phyloP scores from a whole-genome alignment of 352 stramenopile genomes.

The Phytophthora cactorum region DNA sequence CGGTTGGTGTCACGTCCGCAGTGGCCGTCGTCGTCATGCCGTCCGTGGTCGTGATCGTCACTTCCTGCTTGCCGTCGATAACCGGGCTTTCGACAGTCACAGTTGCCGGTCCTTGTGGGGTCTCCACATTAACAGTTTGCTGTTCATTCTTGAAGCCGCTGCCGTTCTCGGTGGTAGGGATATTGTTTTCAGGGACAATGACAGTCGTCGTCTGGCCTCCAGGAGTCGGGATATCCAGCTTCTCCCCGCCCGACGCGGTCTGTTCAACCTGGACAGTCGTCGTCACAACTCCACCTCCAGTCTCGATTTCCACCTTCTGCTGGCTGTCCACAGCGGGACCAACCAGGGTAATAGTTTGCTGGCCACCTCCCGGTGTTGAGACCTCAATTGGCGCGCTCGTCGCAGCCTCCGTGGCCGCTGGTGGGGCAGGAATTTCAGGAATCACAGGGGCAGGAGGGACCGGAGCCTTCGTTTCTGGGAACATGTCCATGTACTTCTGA shows the following conservation, averaged over 20 bases:
- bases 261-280: constrained; percentile 8
- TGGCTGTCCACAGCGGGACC: constrained; percentile 1
- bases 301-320: constrained; percentile 12
- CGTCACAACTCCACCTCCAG: constrained; percentile 2
- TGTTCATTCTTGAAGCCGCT: neutral
- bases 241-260: constrained; percentile 4
- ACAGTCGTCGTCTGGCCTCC: constrained; percentile 23
- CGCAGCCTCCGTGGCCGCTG: neutral
- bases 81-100: constrained; percentile 4
- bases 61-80: constrained; percentile 11
- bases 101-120: neutral
- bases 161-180: neutral
- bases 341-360: constrained; percentile 8
- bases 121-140: neutral
- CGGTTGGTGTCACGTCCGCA: constrained; percentile 2
- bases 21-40: neutral
- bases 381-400: constrained; percentile 15
- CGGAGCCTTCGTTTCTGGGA: constrained; percentile 20
- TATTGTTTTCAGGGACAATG: constrained; percentile 1
- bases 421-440: constrained; percentile 2
- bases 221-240: constrained; percentile 6
- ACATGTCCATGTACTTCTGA: constrained; percentile 40
- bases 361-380: constrained; percentile 3
- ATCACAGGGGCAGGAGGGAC: constrained; percentile 1
- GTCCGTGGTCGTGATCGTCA: constrained; percentile 1